Base-by-base conservation (phyloP, 345 rosid genomes). In the Psidium guajava region DNA sequence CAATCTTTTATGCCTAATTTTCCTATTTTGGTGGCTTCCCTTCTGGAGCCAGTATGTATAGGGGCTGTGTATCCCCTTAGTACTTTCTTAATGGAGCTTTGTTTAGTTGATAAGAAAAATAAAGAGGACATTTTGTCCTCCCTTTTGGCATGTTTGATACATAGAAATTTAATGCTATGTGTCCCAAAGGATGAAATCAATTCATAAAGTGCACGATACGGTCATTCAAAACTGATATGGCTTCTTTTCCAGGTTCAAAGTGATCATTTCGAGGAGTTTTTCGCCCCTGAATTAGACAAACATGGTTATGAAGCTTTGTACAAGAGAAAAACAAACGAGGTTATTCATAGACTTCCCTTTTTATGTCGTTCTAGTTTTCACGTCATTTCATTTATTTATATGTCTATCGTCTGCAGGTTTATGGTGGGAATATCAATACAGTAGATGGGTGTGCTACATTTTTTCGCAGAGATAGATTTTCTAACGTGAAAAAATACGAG, bases 401-500 rank as follows among this genome's bases (percentile, higher is more conserved):
- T 55, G 82, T n/a, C 56, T 85, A 27, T 59, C 84, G 3, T 83
- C 81, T 88, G 74, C 93, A 97, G 99, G 98, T 95, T 84, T 94
- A 92, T 83, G 87, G 77, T 64, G 99, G 96, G 86, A 93, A 90
- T 88, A 58, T 90, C 69, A 89, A 82, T 82, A 89, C 92, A 44
- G 91, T 95, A 84, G 99, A 97, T 88, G 99, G 99, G 4, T 96
- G 99, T 91, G 99, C 99, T 85, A 97, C 98, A 24, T 95, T 96
- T 89, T 97, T 95, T 85, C 94, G 99, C 82, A 93, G 98, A 89
- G 98, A 96, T 85, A 95, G 98, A 88, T 97, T 97, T 91, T 92
- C 98, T 49, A 99, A 96, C 90, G 99, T 97, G 83, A 97, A 97
- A 87, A 96, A 97, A 95, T 97, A 97, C 42, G 99, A 97, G 98